These are phyloP conservation scores for Steccherinum ochraceum DNA, from an alignment of 768 basidiomycete genomes.

Conservation along the genomic window DNA sequence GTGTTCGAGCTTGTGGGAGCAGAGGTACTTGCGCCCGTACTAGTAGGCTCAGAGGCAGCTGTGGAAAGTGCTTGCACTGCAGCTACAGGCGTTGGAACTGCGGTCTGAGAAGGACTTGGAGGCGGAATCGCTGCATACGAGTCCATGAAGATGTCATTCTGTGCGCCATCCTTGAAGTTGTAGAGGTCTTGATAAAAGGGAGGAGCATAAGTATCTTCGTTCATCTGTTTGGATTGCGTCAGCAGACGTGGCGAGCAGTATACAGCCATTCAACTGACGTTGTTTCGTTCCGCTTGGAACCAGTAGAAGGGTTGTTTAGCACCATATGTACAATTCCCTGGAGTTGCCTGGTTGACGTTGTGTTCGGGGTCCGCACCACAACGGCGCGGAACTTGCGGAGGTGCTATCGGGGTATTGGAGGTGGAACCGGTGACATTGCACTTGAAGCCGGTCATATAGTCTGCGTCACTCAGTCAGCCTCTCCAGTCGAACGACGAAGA, in stretches of 20 bases:
- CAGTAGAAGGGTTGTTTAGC: slow-evolving; percentile 35
- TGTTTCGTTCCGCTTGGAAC: slow-evolving; percentile 32
- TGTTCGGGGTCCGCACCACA: slow-evolving; percentile 26
- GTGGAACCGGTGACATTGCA: slow-evolving; percentile 30
- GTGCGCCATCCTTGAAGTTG: slow-evolving; percentile 38
- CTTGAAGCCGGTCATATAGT: slow-evolving; percentile 34
- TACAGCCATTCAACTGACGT: slow-evolving; percentile 23
- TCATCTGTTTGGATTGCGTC: not conserved
- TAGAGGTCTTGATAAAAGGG: slow-evolving; percentile 32
- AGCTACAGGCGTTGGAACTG: not conserved
- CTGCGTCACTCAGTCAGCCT: not conserved
- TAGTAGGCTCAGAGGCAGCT: no score
- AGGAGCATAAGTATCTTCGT: slow-evolving; percentile 19
- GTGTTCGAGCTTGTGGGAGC: not conserved
- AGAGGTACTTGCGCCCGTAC: not conserved
- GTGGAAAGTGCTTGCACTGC: not conserved
- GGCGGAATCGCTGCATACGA: slow-evolving; percentile 30
- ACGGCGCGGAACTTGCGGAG: slow-evolving; percentile 25
- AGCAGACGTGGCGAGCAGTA: not conserved
- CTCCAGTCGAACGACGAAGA: not conserved
- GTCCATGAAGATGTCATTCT: slow-evolving; percentile 62
- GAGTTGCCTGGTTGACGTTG: slow-evolving; percentile 13
- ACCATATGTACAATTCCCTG: slow-evolving; percentile 33
- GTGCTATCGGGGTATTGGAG: slow-evolving; percentile 23
- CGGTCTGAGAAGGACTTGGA: not conserved